A percentile compares a stretch with the other conserved stretches of the same genome.
phyloP scores from a whole-genome alignment of 2,329 filamentous ascomycete species.

The Sporothrix variecibatus region DNA sequence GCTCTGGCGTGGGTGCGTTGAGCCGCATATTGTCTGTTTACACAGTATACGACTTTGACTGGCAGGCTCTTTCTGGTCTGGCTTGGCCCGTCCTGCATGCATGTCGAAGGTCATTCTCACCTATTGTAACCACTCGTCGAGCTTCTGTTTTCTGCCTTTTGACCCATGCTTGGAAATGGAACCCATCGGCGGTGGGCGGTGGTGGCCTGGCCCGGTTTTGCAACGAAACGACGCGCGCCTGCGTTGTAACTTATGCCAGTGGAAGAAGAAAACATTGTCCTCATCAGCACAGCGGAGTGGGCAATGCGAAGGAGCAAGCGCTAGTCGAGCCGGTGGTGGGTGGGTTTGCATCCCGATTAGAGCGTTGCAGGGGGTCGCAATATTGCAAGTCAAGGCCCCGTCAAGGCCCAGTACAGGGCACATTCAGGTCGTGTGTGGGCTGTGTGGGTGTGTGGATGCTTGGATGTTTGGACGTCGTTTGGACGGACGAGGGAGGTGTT shows the following conservation, averaged over 20 bases:
- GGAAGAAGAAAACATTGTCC: background rate
- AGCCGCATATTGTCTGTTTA: background rate
- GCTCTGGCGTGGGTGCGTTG: background rate
- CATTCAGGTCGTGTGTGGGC: background rate
- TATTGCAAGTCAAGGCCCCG: slow-evolving; percentile 6
- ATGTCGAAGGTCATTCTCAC: background rate
- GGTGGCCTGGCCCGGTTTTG: background rate
- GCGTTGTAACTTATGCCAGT: slow-evolving; percentile 7
- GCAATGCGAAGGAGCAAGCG: background rate
- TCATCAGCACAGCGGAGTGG: background rate
- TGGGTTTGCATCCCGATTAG: slow-evolving; percentile 23
- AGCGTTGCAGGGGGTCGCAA: background rate
- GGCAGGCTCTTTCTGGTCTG: background rate
- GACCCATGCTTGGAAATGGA: background rate
- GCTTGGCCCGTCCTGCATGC: background rate
- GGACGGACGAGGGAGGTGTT: background rate
- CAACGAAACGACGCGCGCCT: background rate
- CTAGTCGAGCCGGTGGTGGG: slow-evolving; percentile 20
- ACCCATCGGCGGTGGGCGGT: background rate
- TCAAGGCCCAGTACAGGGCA: background rate
- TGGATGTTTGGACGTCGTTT: background rate
- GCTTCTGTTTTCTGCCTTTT: background rate
- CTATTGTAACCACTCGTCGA: no score
- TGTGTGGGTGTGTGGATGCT: background rate
- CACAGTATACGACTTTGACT: background rate